Evolutionary conservation across 2,329 filamentous ascomycete species (phyloP), one percentile per base, ranked within the genome.

Genomic region (Epicoccum sorghinum): DNA sequence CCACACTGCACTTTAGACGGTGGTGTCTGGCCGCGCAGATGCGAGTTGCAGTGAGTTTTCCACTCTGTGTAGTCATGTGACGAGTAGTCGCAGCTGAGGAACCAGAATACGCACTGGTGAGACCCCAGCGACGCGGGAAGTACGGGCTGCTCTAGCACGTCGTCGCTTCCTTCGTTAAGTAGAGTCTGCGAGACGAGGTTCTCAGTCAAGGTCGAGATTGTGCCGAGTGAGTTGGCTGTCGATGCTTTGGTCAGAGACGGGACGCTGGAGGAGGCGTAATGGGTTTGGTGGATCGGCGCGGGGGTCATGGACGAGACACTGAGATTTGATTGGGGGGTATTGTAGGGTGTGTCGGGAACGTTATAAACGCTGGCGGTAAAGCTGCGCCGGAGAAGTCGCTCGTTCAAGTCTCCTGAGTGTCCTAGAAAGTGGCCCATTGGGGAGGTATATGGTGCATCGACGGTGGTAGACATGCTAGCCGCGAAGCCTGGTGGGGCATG

Each of bases 11-110:
- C 69, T 1, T 55, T 59, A 40, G 56, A 59, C 1, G 72, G 72
- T 1, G 71, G 72, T 24, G 67, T 58, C 42, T 71, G 59, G 47
- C 68, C 66, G n/a, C 62, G 62, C 52, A 73, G 73, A 56, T 75
- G 72, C n/a, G 53, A 50, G 3, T 67, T 47, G 53, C 69, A 72
- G 58, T 75, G 72, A 4, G 45, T 61, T 13, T 57, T 46, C 72
- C 72, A 75, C 14, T 71, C 65, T 2, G 66, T 59, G 24, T 41
- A 25, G 55, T 63, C 48, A 33, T 24, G 14, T 1, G 62, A 65
- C 25, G 64, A 40, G 60, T 67, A 68, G 4, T 12, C 14, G 58
- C 72, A 75, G 47, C 52, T 59, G 7, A 75, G 59, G 57, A 73
- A 75, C 68, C 64, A 67, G 53, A 75, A 74, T 2, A 62, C 59